These are phyloP conservation scores for Pleurotus eryngii DNA, from an alignment of 768 basidiomycete species.

Conservation along the genomic window DNA sequence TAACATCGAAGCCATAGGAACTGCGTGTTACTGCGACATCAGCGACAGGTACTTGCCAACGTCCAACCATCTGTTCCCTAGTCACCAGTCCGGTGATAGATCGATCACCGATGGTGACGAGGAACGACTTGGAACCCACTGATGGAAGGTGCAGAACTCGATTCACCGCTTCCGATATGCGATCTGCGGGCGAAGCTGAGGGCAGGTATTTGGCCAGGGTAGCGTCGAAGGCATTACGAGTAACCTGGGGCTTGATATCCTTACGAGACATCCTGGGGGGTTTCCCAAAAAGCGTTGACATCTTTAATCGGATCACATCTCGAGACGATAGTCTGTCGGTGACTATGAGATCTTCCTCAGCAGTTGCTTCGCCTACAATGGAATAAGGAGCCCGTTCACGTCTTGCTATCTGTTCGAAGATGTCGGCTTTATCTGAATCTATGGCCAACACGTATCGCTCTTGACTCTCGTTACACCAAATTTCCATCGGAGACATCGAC, in stretches of 20 bases:
- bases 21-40: conserved; percentile 97
- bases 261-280: conserved; percentile 85
- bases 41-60: conserved; percentile 97
- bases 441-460: conserved; percentile 97
- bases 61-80: conserved; percentile 98
- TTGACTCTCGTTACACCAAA: conserved; percentile 99
- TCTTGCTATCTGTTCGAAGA: conserved; percentile 74
- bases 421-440: conserved; percentile 51
- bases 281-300: conserved; percentile 96
- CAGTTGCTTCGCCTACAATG: conserved; percentile 84
- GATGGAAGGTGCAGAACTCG: conserved; percentile 89
- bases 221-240: conserved; percentile 62
- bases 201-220: conserved; percentile 67
- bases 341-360: conserved; percentile 79
- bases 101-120: conserved; percentile 97
- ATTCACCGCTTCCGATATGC: conserved; percentile 61
- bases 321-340: conserved; percentile 79
- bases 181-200: conserved; percentile 32
- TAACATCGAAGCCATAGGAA: conserved; percentile 86
- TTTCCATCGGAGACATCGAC: conserved; percentile 98
- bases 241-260: conserved; percentile 46
- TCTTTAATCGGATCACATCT: conserved; percentile 84
- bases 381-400: conserved; percentile 94
- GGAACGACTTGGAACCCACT: conserved; percentile 94
- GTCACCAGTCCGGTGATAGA: conserved; percentile 91